Evolutionary conservation across 306 rosid genomes (phyloP).

Genomic region (Quercus dentata): DNA sequence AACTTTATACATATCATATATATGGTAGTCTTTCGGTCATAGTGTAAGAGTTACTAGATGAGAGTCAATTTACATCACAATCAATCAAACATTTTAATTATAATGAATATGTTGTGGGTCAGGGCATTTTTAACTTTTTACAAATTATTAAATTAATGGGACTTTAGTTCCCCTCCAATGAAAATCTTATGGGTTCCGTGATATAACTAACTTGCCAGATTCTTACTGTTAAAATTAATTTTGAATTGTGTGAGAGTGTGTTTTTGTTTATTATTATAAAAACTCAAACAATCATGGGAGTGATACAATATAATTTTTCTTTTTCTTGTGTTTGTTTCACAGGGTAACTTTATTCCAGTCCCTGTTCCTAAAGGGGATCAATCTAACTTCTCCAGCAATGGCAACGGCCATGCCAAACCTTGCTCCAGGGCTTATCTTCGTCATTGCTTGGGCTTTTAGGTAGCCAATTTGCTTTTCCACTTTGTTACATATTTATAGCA

Average conservation of each 20-base stretch:
- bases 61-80: too few species aligned
- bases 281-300: background rate
- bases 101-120: too few species aligned
- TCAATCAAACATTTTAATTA: too few species aligned
- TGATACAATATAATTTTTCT: background rate
- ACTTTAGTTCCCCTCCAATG: too few species aligned
- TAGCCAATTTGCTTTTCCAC: conserved; percentile 14
- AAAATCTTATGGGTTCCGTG: too few species aligned
- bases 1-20: too few species aligned
- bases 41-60: too few species aligned
- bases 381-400: conserved; percentile 77
- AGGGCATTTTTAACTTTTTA: too few species aligned
- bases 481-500: background rate
- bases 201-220: too few species aligned
- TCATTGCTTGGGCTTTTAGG: conserved; percentile 80
- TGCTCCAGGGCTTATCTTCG: conserved; percentile 80
- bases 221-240: too few species aligned
- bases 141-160: too few species aligned
- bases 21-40: too few species aligned
- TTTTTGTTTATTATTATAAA: background rate
- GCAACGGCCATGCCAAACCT: conserved; percentile 97
- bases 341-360: conserved; percentile 72
- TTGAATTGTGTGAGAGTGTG: background rate
- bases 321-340: conserved; percentile 19
- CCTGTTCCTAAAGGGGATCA: conserved; percentile 63